phyloP scores from a whole-genome alignment of 768 basidiomycete genomes.

The Xerocomellus dryophilus region DNA sequence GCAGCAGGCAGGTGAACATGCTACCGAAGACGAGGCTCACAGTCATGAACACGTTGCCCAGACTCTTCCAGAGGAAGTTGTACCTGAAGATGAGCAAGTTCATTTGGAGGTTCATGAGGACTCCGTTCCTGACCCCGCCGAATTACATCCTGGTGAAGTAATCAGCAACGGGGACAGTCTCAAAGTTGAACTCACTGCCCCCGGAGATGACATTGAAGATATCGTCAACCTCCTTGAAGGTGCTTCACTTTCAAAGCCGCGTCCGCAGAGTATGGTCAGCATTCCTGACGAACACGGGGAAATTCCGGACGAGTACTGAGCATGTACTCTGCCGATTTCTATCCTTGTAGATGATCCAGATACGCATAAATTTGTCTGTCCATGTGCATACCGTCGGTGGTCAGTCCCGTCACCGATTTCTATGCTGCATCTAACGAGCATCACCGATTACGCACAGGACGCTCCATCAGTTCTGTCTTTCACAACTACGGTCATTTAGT shows the following conservation, averaged over 20 bases:
- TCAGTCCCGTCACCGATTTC: not conserved
- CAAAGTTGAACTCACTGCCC: not conserved
- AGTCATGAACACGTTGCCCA: conserved; percentile 5
- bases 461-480: conserved; percentile 23
- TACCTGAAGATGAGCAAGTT: conserved; percentile 5
- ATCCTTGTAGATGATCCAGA: conserved; percentile 23
- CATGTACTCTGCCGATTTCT: conserved; percentile 5
- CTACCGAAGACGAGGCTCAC: conserved; percentile 7
- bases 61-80: conserved; percentile 5
- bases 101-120: conserved; percentile 10
- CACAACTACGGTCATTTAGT: conserved; percentile 34
- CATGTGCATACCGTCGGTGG: conserved; percentile 24
- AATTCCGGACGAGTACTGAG: conserved; percentile 52
- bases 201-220: conserved; percentile 52
- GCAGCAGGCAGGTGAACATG: conserved; percentile 4
- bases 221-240: conserved; percentile 65
- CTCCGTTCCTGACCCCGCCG: conserved; percentile 6
- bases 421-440: not conserved
- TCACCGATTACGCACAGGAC: conserved; percentile 1
- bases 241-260: conserved; percentile 34
- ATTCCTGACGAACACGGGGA: conserved; percentile 57
- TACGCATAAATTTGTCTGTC: conserved; percentile 22
- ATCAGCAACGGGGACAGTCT: conserved; percentile 9
- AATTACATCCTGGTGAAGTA: conserved; percentile 7
- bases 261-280: conserved; percentile 42